A percentile compares a stretch with the other conserved stretches of the same genome.
phyloP scores from a whole-genome alignment of 371 early-diverging fungal species.

The Mortierella sp. region DNA sequence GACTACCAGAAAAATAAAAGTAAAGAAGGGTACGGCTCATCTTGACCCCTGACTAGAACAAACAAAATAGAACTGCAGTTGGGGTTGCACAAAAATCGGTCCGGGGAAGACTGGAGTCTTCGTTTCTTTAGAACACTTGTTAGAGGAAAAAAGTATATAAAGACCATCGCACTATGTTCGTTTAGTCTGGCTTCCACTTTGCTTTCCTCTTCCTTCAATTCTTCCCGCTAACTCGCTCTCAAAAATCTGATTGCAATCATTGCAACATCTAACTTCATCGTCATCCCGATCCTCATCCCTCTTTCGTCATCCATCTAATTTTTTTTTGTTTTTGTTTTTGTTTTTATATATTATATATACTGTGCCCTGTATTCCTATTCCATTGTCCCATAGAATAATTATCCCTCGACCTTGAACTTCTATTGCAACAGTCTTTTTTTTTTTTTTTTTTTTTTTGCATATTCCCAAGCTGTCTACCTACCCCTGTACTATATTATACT shows the following conservation, averaged over 20 bases:
- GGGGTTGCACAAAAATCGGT: too few relatives aligned
- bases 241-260: neutral
- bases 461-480: neutral
- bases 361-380: neutral
- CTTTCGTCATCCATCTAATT: neutral
- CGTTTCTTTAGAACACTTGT: too few relatives aligned
- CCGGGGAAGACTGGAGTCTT: too few relatives aligned
- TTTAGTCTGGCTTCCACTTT: conserved; percentile 14
- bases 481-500: conserved; percentile 2
- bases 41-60: too few relatives aligned
- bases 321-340: neutral
- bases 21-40: too few relatives aligned
- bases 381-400: conserved; percentile 20
- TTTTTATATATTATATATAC: neutral
- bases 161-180: neutral
- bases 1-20: too few relatives aligned
- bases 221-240: neutral
- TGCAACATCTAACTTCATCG: neutral
- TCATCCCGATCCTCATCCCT: neutral
- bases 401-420: neutral
- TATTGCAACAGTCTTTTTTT: neutral
- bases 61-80: too few relatives aligned
- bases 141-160: conserved; percentile 15
- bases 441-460: neutral
- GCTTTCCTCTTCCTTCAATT: neutral